A percentile compares a stretch with the other conserved stretches of the same genome.
Conservation (phyloP, 345 rosid species). For the Zanthoxylum bungeanum region DNA sequence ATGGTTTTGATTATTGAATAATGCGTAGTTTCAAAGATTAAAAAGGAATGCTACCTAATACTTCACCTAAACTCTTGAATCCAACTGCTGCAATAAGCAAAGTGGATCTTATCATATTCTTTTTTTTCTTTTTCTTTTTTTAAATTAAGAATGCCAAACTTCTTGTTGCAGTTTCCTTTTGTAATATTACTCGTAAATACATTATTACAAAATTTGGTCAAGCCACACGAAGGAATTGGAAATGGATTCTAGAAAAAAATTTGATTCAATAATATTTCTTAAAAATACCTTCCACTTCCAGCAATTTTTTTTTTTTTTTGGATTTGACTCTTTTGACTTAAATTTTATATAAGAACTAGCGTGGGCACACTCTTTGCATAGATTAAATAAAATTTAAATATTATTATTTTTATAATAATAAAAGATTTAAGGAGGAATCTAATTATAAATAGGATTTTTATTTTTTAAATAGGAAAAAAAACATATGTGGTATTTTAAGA, state of each 20-base stretch:
- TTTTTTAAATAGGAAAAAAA: too few species aligned
- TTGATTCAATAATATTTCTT: background rate
- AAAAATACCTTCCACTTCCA: too few species aligned
- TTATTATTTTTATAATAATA: too few species aligned
- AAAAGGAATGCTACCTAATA: background rate
- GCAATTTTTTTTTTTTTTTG: too few species aligned
- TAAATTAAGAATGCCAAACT: background rate
- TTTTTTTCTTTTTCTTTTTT: background rate
- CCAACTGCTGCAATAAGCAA: constrained; percentile 1
- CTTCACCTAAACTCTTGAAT: constrained; percentile 6
- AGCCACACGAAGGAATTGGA: background rate
- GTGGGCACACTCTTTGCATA: too few species aligned
- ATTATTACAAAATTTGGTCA: background rate
- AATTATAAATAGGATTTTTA: too few species aligned
- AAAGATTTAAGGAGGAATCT: too few species aligned
- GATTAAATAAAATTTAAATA: too few species aligned
- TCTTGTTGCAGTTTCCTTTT: background rate
- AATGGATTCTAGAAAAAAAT: background rate
- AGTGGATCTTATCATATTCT: background rate
- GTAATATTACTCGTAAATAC: background rate
- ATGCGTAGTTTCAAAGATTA: constrained; percentile 12
- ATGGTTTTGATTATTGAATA: constrained; percentile 21
- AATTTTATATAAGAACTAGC: too few species aligned
- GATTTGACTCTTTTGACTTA: too few species aligned
- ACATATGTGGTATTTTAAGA: too few species aligned